Base-by-base conservation (phyloP, 2,329 filamentous ascomycete species). In the Colletotrichum sp. region DNA sequence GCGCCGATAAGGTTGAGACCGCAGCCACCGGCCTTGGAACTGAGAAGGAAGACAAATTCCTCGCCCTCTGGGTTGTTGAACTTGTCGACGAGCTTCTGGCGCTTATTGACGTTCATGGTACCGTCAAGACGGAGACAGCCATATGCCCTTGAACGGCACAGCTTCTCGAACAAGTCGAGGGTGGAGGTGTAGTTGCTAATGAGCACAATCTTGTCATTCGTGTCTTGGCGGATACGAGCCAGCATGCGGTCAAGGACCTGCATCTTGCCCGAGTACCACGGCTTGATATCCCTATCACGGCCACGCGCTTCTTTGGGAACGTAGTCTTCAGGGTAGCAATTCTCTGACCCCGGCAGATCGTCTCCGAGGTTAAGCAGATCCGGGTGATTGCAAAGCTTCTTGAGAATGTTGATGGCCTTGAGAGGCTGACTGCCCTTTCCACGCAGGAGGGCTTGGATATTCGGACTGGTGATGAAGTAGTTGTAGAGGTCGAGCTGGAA, bases 181-280 rank as follows among this genome's bases (percentile, higher is more conserved):
- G 97, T 99, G 78, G 97, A 94, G 0, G 97, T 99, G 84, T 98
- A 99, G 81, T 99, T 99, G 83, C 95, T 98, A 83, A 99, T 99
- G 71, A 99, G 90, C 15, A 99, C 97, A 79, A 99, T 99, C 84
- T 99, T 99, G 89, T 99, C 97, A 79, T 98, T 98, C 1, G 97
- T 98, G 79, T 98, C 96, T 79, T 96, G 93, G 18, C 95, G 94
- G 78, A 99, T 99, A 33, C 96, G 93, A 38, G 96, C 95, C 64
- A 99, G 91, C 97, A 99, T 99, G 71, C 96, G 93, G 81, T 98
- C 97, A n/a, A 99, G 90, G 5, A 99, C 97, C 79, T 95, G 92
- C 95, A 99, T 98, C 84, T 99, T 99, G 63, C 97, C 97, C 3
- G 96, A 98, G 82, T 98, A 98, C 94, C 94, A 98, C 2, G 95